A percentile compares a stretch with the other conserved stretches of the same genome.
Evolutionary conservation across 768 basidiomycete genomes (phyloP).

Genomic region (Myochromella boudieri): DNA sequence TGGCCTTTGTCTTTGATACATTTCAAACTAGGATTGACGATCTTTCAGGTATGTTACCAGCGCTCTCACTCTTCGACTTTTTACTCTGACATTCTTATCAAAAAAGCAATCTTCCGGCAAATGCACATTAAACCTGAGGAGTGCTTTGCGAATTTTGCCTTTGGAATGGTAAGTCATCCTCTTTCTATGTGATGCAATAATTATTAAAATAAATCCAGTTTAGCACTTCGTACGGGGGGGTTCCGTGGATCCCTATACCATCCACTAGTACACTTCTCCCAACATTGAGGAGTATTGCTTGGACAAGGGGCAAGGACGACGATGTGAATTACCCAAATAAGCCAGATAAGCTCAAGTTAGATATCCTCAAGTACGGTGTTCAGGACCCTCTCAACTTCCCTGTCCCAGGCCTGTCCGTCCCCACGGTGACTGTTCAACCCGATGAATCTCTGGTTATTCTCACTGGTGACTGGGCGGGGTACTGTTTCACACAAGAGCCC

Average conservation of each 20-base stretch:
- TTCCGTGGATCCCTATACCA: neutral
- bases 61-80: no score
- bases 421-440: neutral
- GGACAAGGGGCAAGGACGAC: neutral
- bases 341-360: neutral
- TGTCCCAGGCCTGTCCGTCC: neutral
- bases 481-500: neutral
- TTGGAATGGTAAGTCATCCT: constrained; percentile 3
- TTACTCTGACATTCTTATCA: neutral
- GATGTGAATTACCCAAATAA: neutral
- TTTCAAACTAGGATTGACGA: neutral
- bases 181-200: neutral
- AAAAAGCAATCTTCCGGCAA: constrained; percentile 6
- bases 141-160: constrained; percentile 5
- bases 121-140: neutral
- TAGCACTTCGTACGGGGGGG: neutral
- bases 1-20: neutral
- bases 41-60: constrained; percentile 3
- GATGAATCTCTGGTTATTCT: neutral
- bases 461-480: constrained; percentile 1
- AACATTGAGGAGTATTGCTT: neutral
- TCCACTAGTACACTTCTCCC: neutral
- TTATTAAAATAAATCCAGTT: neutral
- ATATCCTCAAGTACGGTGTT: neutral
- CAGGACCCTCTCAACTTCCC: neutral